Percentiles rank a stretch among this genome's conserved stretches.
These are phyloP conservation scores for Pseudocercospora vitis DNA, from an alignment of 2,329 filamentous ascomycete genomes.

Conservation along the genomic window DNA sequence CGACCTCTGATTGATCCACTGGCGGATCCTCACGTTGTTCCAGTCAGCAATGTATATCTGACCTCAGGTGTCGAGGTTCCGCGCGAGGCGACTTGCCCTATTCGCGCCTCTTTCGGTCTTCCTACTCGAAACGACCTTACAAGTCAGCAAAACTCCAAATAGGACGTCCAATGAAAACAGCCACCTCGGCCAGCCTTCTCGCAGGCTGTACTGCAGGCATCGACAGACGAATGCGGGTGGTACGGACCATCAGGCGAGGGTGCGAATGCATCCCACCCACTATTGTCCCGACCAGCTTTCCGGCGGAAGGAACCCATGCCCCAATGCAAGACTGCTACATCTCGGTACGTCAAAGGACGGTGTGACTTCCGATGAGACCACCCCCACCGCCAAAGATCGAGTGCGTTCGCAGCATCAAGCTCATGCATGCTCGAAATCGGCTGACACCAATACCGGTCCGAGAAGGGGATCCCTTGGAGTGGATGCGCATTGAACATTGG, in stretches of 20 bases:
- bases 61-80: conserved; percentile 34
- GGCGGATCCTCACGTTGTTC: conserved; percentile 40
- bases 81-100: conserved; percentile 28
- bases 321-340: conserved; percentile 36
- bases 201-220: conserved; percentile 49
- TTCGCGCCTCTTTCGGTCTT: conserved; percentile 37
- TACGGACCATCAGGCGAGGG: conserved; percentile 32
- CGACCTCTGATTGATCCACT: conserved; percentile 39
- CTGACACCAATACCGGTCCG: conserved; percentile 53
- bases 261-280: conserved; percentile 36
- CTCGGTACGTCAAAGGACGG: conserved; percentile 31
- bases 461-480: conserved; percentile 51
- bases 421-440: conserved; percentile 54
- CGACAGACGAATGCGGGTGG: conserved; percentile 36
- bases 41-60: conserved; percentile 42
- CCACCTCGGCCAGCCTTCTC: conserved; percentile 29
- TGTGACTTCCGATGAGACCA: conserved; percentile 36
- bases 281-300: conserved; percentile 40
- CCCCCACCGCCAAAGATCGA: conserved; percentile 52
- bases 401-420: conserved; percentile 50
- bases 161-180: conserved; percentile 42
- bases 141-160: conserved; percentile 23
- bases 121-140: conserved; percentile 42
- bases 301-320: conserved; percentile 27
- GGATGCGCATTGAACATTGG: conserved; percentile 53